Evolutionary conservation across 371 early-diverging fungal genomes (phyloP).

Genomic region (Circinella umbellata): DNA sequence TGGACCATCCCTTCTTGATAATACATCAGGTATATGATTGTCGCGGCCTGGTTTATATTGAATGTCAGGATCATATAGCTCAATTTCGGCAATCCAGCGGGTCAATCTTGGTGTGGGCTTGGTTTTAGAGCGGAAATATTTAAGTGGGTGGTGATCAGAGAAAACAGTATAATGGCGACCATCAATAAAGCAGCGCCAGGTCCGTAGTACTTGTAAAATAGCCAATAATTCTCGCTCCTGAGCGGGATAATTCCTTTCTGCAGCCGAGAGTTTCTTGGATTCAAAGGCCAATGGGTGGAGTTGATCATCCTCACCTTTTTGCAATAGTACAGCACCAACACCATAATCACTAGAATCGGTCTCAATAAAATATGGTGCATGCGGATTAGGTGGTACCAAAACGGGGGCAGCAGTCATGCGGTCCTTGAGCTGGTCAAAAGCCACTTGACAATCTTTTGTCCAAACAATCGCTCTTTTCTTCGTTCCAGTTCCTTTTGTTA

Average conservation of each 20-base stretch:
- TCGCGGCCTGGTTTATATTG: slow-evolving; percentile 20
- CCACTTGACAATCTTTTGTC: slow-evolving; percentile 20
- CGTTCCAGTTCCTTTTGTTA: slow-evolving; percentile 31
- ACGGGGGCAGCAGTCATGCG: slow-evolving; percentile 24
- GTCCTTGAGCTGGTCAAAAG: slow-evolving; percentile 30
- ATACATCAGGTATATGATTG: slow-evolving; percentile 27
- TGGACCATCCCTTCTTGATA: slow-evolving; percentile 18
- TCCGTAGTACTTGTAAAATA: slow-evolving; percentile 33
- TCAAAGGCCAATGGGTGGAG: slow-evolving; percentile 36
- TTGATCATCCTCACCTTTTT: slow-evolving; percentile 26
- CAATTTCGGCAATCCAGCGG: slow-evolving; percentile 34
- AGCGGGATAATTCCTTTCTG: slow-evolving; percentile 29
- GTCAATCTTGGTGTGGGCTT: slow-evolving; percentile 28
- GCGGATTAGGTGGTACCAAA: slow-evolving; percentile 29
- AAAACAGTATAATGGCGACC: slow-evolving; percentile 24
- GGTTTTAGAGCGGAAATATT: slow-evolving; percentile 29
- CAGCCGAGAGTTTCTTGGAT: slow-evolving; percentile 37
- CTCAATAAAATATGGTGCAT: slow-evolving; percentile 17
- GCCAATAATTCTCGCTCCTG: slow-evolving; percentile 48
- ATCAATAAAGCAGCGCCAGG: slow-evolving; percentile 37
- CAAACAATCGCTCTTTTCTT: slow-evolving; percentile 28
- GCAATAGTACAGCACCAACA: slow-evolving; percentile 37
- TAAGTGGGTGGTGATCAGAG: slow-evolving; percentile 33
- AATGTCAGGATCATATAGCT: slow-evolving; percentile 35
- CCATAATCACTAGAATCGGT: neutral